Evolutionary conservation across 805 yeast genomes (phyloP).

Genomic region (Myxozyma udenii): DNA sequence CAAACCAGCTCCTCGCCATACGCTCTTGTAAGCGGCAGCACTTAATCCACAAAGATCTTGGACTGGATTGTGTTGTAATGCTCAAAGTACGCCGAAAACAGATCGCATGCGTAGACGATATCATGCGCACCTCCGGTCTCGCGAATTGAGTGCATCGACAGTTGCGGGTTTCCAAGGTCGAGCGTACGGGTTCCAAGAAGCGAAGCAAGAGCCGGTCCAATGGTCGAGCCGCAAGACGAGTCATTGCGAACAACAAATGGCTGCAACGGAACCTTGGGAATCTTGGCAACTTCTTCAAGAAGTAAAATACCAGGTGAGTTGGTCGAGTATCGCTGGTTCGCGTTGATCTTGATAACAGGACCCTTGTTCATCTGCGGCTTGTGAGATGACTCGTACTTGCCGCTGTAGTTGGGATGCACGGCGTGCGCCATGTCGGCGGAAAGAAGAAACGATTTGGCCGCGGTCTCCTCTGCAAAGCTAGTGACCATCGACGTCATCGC

Average conservation of each 20-base stretch:
- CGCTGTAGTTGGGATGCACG: constrained; percentile 85
- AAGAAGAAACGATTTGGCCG: constrained; percentile 69
- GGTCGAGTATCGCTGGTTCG: constrained; percentile 93
- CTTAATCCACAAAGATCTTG: constrained; percentile 19
- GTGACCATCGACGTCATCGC: constrained; percentile 3
- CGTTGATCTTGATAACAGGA: constrained; percentile 89
- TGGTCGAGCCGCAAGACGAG: constrained; percentile 93
- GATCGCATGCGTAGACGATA: constrained; percentile 65
- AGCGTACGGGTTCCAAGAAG: constrained; percentile 44
- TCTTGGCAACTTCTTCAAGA: constrained; percentile 65
- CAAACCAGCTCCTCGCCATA: too few relatives aligned
- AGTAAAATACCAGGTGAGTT: constrained; percentile 85
- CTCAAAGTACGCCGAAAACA: constrained; percentile 63
- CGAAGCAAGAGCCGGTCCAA: constrained; percentile 89
- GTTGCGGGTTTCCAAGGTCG: constrained; percentile 78
- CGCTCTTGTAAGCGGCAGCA: too few relatives aligned
- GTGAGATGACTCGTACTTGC: constrained; percentile 72
- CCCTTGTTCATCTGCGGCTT: constrained; percentile 81
- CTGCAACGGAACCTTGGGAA: constrained; percentile 76
- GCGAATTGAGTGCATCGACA: constrained; percentile 82
- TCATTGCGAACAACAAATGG: constrained; percentile 90
- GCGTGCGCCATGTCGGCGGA: constrained; percentile 98
- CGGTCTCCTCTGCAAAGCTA: constrained; percentile 29
- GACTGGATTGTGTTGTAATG: constrained; percentile 53
- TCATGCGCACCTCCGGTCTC: constrained; percentile 77